These are phyloP conservation scores for Neurospora sp. DNA, from an alignment of 2,329 filamentous ascomycete species.

Conservation along the genomic window DNA sequence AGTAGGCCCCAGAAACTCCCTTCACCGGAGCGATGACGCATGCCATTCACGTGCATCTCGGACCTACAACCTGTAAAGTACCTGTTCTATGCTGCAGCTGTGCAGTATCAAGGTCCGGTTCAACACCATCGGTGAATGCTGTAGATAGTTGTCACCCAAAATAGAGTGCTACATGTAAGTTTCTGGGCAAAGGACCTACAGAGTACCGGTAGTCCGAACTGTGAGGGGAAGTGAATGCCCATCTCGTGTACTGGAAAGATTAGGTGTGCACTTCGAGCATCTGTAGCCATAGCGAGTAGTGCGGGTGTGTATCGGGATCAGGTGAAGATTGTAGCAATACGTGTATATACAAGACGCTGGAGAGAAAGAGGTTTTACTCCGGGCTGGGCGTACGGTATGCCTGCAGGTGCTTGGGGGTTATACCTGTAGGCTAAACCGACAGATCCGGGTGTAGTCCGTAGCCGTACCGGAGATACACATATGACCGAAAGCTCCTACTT, in stretches of 20 bases:
- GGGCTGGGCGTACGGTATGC: neutral
- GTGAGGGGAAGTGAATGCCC: neutral
- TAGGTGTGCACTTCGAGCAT: neutral
- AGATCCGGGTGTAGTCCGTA: neutral
- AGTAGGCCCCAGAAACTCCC: too few species aligned
- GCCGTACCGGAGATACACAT: neutral
- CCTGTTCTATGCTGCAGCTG: too few species aligned
- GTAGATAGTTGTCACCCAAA: neutral
- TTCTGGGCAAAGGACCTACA: too few species aligned
- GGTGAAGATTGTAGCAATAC: neutral
- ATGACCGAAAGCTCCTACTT: neutral
- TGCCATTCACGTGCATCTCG: too few species aligned
- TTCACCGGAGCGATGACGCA: too few species aligned
- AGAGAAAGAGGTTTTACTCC: neutral
- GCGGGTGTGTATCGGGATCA: neutral
- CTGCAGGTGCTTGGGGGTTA: neutral
- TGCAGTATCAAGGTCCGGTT: too few species aligned
- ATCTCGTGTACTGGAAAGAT: neutral
- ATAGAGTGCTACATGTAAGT: too few species aligned
- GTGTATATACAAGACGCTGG: neutral
- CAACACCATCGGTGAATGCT: neutral
- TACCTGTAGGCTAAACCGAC: neutral
- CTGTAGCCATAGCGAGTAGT: neutral
- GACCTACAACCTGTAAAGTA: too few species aligned
- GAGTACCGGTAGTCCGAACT: neutral